Evolutionary conservation across 1,284 basidiomycete genomes (phyloP).

Genomic region (Inonotus hispidus): DNA sequence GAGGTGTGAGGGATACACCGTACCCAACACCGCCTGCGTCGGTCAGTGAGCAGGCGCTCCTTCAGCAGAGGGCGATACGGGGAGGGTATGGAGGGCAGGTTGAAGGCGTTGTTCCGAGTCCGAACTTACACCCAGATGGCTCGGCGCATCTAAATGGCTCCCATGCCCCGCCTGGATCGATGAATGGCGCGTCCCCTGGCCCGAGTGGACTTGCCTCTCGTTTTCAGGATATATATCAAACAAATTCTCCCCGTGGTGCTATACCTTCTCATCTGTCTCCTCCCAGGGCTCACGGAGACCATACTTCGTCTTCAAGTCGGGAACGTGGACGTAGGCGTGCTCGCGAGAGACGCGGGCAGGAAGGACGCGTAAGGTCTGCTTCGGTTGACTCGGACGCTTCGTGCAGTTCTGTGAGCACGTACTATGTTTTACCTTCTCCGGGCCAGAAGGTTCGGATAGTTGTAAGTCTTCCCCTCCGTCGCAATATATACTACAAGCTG

Average conservation of each 20-base stretch:
- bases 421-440: constrained; percentile 61
- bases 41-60: background rate
- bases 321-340: background rate
- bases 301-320: background rate
- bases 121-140: background rate
- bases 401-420: constrained; percentile 57
- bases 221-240: constrained; percentile 5
- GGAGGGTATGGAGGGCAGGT: background rate
- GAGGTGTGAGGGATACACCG: constrained; percentile 9
- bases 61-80: background rate
- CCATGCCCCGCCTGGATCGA: background rate
- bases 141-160: background rate
- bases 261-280: background rate
- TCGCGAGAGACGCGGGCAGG: background rate
- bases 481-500: background rate
- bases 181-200: background rate
- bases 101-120: background rate
- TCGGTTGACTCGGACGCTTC: constrained; percentile 34
- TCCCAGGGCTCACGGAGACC: background rate
- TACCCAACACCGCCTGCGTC: constrained; percentile 16
- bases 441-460: constrained; percentile 67
- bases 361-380: constrained; percentile 25
- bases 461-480: constrained; percentile 38
- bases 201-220: constrained; percentile 4
- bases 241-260: background rate